phyloP scores from a whole-genome alignment of 2,329 filamentous ascomycete genomes.

The Coniochaeta sp. region DNA sequence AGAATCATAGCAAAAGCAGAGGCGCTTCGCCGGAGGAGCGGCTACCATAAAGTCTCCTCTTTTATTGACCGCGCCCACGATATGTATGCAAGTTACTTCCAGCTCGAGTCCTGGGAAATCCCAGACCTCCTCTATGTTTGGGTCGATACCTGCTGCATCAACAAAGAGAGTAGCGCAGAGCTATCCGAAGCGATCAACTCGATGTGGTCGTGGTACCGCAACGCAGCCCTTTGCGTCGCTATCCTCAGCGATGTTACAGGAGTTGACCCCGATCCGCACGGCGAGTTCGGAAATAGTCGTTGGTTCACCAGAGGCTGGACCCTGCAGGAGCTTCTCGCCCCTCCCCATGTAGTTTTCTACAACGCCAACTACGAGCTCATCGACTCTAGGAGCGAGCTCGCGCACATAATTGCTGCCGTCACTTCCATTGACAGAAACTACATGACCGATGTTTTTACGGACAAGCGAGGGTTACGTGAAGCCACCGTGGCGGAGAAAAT shows the following conservation, averaged over 20 bases:
- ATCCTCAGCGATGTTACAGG: neutral
- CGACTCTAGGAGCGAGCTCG: neutral
- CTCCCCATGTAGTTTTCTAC: neutral
- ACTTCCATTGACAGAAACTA: neutral
- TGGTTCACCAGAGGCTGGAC: neutral
- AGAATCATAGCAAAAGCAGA: neutral
- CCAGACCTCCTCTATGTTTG: neutral
- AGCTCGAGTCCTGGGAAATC: no score
- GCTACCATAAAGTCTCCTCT: neutral
- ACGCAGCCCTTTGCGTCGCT: neutral
- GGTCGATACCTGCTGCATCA: neutral
- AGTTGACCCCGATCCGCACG: neutral
- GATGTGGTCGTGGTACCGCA: neutral
- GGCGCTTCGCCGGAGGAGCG: neutral
- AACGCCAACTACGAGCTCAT: neutral
- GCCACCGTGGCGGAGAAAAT: conserved; percentile 5
- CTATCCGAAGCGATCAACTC: neutral
- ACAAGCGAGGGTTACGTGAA: no score
- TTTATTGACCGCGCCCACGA: neutral
- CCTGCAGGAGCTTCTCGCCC: neutral
- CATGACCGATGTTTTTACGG: neutral
- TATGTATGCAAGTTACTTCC: no score
- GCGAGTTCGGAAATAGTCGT: neutral
- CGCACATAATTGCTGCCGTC: neutral
- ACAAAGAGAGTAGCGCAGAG: neutral